Base-by-base conservation (phyloP, 202 grass and related monocot genomes). In the Setaria italica region DNA sequence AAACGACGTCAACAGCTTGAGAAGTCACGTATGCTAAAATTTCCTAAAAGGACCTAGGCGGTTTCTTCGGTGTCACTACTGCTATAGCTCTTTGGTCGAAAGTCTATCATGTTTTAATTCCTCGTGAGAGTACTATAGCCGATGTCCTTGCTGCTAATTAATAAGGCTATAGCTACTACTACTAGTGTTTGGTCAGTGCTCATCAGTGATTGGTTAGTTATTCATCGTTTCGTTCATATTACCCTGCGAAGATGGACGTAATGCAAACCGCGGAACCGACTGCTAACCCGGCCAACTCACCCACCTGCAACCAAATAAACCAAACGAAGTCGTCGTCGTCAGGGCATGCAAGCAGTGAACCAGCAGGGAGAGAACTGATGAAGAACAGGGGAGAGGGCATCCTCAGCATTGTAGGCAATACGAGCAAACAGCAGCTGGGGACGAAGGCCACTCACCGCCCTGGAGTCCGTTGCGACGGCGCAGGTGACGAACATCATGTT, bases 191-290 rank as follows among this genome's bases (percentile, higher is more conserved):
- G 77, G 88, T 82, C 21, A 59, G 62, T 54, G 67, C 3, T 67
- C 0, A 35, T 49, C 54, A 54, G 46, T 66, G 70, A 29, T 77
- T 84, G 5, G 39, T 41, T 41, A 11, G 50, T 25, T 16, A 4
- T 29, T 81, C 19, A 58, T 62, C 12, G 60, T 84, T 43, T 57
- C 63, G 63, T 80, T 80, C 48, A 5, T 64, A 48, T 81, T 99
- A 99, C 97, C 97, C 97, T 84, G 97, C 97, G 73, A 99, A 90
- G 70, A 99, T 97, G 12, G 97, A 99, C 21, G 97, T 99, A 92
- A 99, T 99, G 92, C 97, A 99, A 87, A 99, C 97, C 78, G 97
- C 88, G 68, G 97, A 91, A 71, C 97, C 97, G 80, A 99, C 97
- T 43, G 97, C 97, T 94, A 99, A 94, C 69, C 97, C 97, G 30